A percentile compares a stretch with the other conserved stretches of the same genome.
phyloP scores from a whole-genome alignment of 2,329 filamentous ascomycete genomes.

The Fusarium dimerum region DNA sequence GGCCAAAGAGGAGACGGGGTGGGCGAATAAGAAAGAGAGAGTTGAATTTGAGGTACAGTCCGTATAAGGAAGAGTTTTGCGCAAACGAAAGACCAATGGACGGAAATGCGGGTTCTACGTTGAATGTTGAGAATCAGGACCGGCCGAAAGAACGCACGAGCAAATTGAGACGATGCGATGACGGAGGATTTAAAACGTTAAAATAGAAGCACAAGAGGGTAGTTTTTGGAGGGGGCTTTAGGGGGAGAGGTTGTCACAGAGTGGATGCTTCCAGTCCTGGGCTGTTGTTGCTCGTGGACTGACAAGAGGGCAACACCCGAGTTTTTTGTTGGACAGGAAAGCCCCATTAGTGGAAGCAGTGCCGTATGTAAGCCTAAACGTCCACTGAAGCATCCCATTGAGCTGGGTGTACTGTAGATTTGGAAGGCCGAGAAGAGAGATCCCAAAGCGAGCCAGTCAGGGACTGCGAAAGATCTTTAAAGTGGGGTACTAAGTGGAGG shows the following conservation, averaged over 20 bases:
- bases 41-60: background rate
- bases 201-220: background rate
- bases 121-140: constrained; percentile 9
- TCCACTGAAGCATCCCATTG: background rate
- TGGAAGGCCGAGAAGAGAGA: background rate
- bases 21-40: background rate
- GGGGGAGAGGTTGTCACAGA: constrained; percentile 26
- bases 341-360: background rate
- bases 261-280: background rate
- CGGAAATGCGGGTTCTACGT: constrained; percentile 5
- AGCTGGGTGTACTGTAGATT: background rate
- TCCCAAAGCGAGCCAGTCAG: background rate
- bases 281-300: background rate
- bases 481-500: background rate
- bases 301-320: background rate
- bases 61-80: background rate
- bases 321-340: background rate
- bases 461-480: background rate
- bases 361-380: background rate
- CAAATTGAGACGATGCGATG: constrained; percentile 24
- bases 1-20: constrained; percentile 2
- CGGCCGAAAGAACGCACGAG: constrained; percentile 17
- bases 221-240: constrained; percentile 21
- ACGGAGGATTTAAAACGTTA: constrained; percentile 20
- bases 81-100: constrained; percentile 9